These are phyloP conservation scores for Colletotrichum lupini DNA, from an alignment of 2,329 filamentous ascomycete genomes.

Conservation along the genomic window DNA sequence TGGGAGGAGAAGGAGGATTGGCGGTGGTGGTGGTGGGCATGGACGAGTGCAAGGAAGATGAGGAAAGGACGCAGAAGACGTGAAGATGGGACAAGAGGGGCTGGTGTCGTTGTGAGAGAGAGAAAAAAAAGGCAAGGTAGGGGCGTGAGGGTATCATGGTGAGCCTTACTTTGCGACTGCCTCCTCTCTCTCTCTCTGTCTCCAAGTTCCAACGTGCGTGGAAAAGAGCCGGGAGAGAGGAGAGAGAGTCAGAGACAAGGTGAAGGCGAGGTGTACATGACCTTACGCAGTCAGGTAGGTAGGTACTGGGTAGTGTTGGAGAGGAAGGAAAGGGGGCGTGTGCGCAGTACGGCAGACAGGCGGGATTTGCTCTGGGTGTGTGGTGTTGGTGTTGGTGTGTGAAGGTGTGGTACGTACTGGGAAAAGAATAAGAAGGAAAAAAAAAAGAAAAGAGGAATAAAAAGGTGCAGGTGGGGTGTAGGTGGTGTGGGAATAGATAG, in stretches of 20 bases:
- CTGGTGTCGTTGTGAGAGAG: conserved; percentile 1
- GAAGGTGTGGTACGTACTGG: background rate
- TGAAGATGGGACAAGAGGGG: conserved; percentile 26
- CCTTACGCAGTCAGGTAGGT: too few species aligned
- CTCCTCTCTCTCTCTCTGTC: too few species aligned
- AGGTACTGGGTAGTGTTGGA: background rate
- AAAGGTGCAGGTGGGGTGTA: background rate
- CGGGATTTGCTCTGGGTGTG: background rate
- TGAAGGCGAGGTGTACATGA: background rate
- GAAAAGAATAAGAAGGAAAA: background rate
- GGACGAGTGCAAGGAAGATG: conserved; percentile 5
- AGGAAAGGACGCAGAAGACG: conserved; percentile 7
- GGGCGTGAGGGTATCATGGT: conserved; percentile 12
- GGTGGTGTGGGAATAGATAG: background rate
- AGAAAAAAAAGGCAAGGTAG: background rate
- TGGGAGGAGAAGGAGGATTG: conserved; percentile 14
- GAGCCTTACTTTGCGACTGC: conserved; percentile 3
- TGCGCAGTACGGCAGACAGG: background rate
- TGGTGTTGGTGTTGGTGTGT: background rate
- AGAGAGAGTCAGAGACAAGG: background rate
- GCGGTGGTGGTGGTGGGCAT: background rate
- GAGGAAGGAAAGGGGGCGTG: background rate
- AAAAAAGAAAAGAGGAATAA: conserved; percentile 1
- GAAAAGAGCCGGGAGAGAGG: too few species aligned
- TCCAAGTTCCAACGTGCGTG: background rate